Evolutionary conservation across 2,329 filamentous ascomycete genomes (phyloP), one percentile per base, ranked within the genome.

Genomic region (Colletotrichum gigasporum): DNA sequence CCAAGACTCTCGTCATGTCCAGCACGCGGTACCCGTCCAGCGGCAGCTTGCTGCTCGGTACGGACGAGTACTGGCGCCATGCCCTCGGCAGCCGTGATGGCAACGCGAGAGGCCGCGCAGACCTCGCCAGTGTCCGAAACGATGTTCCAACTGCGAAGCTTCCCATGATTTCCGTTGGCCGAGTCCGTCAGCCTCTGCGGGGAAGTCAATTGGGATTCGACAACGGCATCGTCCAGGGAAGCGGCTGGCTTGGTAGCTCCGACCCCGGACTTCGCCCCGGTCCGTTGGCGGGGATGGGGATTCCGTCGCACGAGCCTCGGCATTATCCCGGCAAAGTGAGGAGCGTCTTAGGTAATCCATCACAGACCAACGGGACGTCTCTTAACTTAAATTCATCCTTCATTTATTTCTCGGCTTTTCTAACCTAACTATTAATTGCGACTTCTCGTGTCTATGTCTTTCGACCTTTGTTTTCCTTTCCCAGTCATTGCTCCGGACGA

Each of bases 1-100:
- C 96, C 68, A 99, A 81, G 2, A 99, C 96, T 80, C 96, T 87
- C 3, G 95, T 98, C 94, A 99, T 96, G 76, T 99, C 96, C 67
- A 99, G 84, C 12, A 98, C 94, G 58, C 92, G 89, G 70, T 96
- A 91, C 1, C 96, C 96, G 34, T 93, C 88, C 70, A 99, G 84
- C 20, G 96, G 95, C 30, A 88, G 77, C 39, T 75, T 67, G 11
- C 71, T 69, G 51, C 67, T 63, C 35, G 68, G 66, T 10, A 71
- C 69, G 51, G 69, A 73, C 35, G 75, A 78, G 57, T 73, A 76
- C 52, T 71, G 65, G 65, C 74, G 72, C 18, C 71, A 60, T 39
- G 63, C 67, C 24, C 39, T 18, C 52, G 24, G n/a, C 9, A 44
- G 28, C 3, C 63, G 52, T 12, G 37, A 11, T 4, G 44, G 12